Conservation (phyloP, 257 asterid genomes). For the Fraxinus americana region DNA sequence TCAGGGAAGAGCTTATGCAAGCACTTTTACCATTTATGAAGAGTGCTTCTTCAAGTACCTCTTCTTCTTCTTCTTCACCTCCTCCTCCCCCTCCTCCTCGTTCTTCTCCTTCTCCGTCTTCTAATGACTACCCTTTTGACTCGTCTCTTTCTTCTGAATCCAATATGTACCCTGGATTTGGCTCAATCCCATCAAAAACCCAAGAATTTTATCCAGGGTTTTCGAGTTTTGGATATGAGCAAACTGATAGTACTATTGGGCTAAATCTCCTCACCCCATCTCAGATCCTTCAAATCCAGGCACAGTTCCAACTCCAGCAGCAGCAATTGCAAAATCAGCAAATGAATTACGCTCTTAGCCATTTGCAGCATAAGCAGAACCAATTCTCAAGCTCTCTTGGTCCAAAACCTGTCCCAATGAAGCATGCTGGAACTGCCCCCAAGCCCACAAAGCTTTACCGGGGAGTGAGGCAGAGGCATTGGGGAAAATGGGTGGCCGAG, state of each 20-base stretch:
- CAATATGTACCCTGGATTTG: slow-evolving; percentile 38
- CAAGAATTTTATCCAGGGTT: slow-evolving; percentile 55
- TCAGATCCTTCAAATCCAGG: slow-evolving; percentile 73
- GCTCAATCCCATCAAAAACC: slow-evolving; percentile 54
- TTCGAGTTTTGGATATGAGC: slow-evolving; percentile 52
- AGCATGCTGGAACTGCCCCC: slow-evolving; percentile 45
- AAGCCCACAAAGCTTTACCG: slow-evolving; percentile 78
- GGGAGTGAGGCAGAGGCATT: slow-evolving; percentile 89
- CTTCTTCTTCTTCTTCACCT: slow-evolving; percentile 15
- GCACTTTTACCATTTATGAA: slow-evolving; percentile 91
- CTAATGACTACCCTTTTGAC: slow-evolving; percentile 11
- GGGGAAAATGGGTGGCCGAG: slow-evolving; percentile 99
- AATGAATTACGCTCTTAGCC: slow-evolving; percentile 28
- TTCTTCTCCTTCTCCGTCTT: neutral
- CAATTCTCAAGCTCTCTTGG: slow-evolving; percentile 44
- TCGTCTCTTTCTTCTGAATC: slow-evolving; percentile 39
- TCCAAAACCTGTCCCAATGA: slow-evolving; percentile 66
- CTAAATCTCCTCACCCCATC: slow-evolving; percentile 60
- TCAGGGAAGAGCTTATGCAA: slow-evolving; percentile 76
- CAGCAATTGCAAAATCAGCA: slow-evolving; percentile 36
- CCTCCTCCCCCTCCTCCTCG: slow-evolving; percentile 21
- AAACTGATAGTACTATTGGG: slow-evolving; percentile 42
- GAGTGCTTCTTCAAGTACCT: slow-evolving; percentile 37
- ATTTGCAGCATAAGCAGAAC: slow-evolving; percentile 25
- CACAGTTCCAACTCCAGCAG: slow-evolving; percentile 62